Evolutionary conservation across 2,329 filamentous ascomycete species (phyloP).

Genomic region (Verticillium klebahnii): DNA sequence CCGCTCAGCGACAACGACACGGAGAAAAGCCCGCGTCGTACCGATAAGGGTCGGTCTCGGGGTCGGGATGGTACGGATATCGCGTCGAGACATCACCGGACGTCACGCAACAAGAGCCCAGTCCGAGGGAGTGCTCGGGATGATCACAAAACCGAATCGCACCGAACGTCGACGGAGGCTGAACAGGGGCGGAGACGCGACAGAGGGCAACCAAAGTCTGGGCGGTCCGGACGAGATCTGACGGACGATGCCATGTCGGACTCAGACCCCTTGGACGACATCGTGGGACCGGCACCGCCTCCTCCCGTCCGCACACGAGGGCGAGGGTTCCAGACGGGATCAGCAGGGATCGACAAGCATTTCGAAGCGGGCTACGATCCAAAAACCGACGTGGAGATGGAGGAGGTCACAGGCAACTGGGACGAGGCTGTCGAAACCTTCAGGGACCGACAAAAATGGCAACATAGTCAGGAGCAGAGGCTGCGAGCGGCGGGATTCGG

Average conservation of each 20-base stretch:
- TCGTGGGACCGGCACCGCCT: slow-evolving; percentile 70
- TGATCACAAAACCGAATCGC: neutral
- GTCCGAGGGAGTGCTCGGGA: neutral
- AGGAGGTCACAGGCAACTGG: slow-evolving; percentile 62
- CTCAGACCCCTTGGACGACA: slow-evolving; percentile 70
- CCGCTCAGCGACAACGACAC: slow-evolving; percentile 4
- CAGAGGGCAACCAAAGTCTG: slow-evolving; percentile 3
- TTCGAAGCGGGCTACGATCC: slow-evolving; percentile 66
- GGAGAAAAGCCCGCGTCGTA: slow-evolving; percentile 8
- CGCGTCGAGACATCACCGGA: neutral
- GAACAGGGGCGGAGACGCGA: neutral
- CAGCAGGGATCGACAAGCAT: slow-evolving; percentile 70
- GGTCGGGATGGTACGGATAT: neutral
- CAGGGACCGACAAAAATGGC: slow-evolving; percentile 75
- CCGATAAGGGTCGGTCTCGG: neutral
- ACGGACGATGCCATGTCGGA: slow-evolving; percentile 27
- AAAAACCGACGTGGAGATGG: slow-evolving; percentile 49
- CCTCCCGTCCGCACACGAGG: slow-evolving; percentile 56
- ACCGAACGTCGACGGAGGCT: neutral
- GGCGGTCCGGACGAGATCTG: slow-evolving; percentile 6
- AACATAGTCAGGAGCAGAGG: slow-evolving; percentile 68
- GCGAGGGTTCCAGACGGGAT: slow-evolving; percentile 58
- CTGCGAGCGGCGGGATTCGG: slow-evolving; percentile 74
- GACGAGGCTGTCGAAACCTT: slow-evolving; percentile 73
- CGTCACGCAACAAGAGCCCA: neutral